Conservation (phyloP, 192 early-diverging fungal species). For the Thoreauomyces humboldtii region DNA sequence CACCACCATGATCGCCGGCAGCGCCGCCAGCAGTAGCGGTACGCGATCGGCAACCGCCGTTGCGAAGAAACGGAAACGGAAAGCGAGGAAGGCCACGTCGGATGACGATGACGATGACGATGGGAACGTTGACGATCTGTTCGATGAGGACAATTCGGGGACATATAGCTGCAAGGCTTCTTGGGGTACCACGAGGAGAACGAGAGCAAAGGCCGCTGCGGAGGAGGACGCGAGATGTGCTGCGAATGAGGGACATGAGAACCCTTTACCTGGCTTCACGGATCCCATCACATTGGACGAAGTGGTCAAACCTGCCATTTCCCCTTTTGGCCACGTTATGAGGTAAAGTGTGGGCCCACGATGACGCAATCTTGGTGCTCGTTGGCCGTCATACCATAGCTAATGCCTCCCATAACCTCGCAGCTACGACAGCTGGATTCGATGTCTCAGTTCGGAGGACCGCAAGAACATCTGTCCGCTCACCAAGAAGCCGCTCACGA, state of each 20-base stretch:
- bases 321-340: constrained; percentile 75
- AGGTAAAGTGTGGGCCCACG: too few relatives aligned
- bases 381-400: too few relatives aligned
- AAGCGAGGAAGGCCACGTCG: constrained; percentile 41
- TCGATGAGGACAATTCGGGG: constrained; percentile 59
- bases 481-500: constrained; percentile 89
- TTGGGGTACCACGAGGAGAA: constrained; percentile 62
- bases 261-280: constrained; percentile 87
- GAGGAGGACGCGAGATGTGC: constrained; percentile 41
- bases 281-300: constrained; percentile 94
- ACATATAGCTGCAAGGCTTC: constrained; percentile 56
- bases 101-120: constrained; percentile 65
- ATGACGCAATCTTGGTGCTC: neutral
- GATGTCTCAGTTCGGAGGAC: constrained; percentile 77
- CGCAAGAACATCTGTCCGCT: constrained; percentile 88
- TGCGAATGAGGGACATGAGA: constrained; percentile 48
- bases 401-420: too few relatives aligned
- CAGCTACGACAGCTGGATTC: constrained; percentile 48
- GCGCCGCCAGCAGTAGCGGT: constrained; percentile 23
- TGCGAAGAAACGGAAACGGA: constrained; percentile 51
- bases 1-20: too few relatives aligned
- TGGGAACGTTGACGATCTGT: constrained; percentile 50
- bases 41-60: constrained; percentile 39
- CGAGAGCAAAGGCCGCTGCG: constrained; percentile 43
- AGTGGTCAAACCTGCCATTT: constrained; percentile 89